These are phyloP conservation scores for Xerocomellus dryophilus DNA, from an alignment of 768 basidiomycete species.

Conservation along the genomic window DNA sequence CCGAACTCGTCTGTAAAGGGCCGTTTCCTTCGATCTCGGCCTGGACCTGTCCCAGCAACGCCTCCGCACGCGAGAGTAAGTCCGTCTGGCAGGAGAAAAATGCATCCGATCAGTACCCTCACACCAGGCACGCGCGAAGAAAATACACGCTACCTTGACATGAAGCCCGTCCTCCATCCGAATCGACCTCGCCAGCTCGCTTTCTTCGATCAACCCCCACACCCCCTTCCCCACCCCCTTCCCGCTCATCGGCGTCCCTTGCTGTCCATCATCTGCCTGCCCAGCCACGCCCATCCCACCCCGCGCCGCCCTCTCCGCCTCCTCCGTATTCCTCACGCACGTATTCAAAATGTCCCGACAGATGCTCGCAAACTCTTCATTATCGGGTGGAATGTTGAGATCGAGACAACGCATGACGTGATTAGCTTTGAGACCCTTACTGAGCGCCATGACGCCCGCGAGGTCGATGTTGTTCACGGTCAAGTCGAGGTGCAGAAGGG, in stretches of 20 bases:
- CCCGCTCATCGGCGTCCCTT: constrained; percentile 36
- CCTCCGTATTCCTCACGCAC: constrained; percentile 92
- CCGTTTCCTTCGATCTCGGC: neutral
- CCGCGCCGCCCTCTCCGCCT: constrained; percentile 50
- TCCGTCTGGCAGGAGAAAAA: constrained; percentile 1
- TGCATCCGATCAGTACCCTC: neutral
- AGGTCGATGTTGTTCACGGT: constrained; percentile 81
- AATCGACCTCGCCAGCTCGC: constrained; percentile 72
- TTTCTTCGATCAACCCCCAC: constrained; percentile 85
- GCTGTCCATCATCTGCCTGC: constrained; percentile 17
- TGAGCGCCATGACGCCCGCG: constrained; percentile 91
- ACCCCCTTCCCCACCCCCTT: constrained; percentile 65
- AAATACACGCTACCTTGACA: constrained; percentile 43
- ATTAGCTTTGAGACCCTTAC: constrained; percentile 81
- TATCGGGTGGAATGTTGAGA: constrained; percentile 82
- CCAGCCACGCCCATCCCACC: neutral
- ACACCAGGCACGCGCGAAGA: neutral
- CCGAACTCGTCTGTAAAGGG: neutral
- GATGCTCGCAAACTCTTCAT: constrained; percentile 79
- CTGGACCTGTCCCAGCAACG: constrained; percentile 41
- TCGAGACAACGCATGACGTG: constrained; percentile 88
- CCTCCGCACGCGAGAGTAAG: constrained; percentile 36
- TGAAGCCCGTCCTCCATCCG: constrained; percentile 39
- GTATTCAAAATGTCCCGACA: constrained; percentile 86
- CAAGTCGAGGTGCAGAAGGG: constrained; percentile 87